Base-by-base conservation (phyloP, 257 asterid species). In the Buddleja alternifolia region DNA sequence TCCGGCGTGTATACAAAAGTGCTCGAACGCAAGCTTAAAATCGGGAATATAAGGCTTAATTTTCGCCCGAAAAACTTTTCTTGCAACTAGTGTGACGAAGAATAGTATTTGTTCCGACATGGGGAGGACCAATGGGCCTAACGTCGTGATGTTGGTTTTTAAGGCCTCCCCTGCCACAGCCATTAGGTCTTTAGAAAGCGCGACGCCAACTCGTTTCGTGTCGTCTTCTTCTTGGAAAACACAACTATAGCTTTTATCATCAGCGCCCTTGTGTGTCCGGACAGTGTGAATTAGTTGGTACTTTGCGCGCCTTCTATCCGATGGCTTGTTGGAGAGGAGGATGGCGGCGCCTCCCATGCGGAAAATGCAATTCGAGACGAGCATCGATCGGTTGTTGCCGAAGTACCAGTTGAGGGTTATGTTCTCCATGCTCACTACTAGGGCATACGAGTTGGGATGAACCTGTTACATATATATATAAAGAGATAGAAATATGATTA, bases 21-120 rank as follows among this genome's bases (percentile, higher is more conserved):
- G 86, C 55, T 77, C 86, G 44, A 81, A 77, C 0, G 86, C 83
- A 0, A 72, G 70, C 70, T 81, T 81, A 57, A 81, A 77, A 61
- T 81, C 81, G 0, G 86, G 83, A 1, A 68, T 37, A 45, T 74
- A 72, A 0, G 73, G 61, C 59, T 71, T 60, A 21, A 60, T 60
- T n/a, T 71, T 71, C 70, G 48, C 19, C 4, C 73, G 69, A 0
- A 81, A 69, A 7, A 68, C 11, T 51, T 78, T 81, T 48, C 70
- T 58, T 0, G 61, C 73, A 0, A 75, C 8, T 6, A 78, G 52
- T 4, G 66, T 67, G 0, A 17, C 11, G 0, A 81, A 54, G 10
- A 58, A 81, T 0, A 58, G 8, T 34, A 72, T 15, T 32, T 77
- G 64, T 0, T 81, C 79, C 0, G 81, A 77, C 60, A 71, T 23